Evolutionary conservation across 1,284 basidiomycete species (phyloP), one percentile per base, ranked within the genome.

Genomic region (Naganishia sp.): DNA sequence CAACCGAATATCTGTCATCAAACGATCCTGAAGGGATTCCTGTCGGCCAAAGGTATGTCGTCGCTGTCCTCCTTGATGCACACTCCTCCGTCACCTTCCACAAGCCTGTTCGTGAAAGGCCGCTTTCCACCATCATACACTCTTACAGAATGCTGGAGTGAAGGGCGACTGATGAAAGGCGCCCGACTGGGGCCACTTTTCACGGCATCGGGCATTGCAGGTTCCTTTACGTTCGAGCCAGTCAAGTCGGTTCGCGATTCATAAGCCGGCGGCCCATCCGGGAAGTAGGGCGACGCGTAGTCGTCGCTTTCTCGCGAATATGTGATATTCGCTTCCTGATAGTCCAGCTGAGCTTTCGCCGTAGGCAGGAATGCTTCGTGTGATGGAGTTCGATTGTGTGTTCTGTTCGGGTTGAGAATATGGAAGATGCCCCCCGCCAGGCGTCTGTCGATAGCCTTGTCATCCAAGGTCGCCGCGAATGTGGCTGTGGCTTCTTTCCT

Each of bases 401-500:
- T 32, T 18, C 46, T 58, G 43, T 46, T 31, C 23, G 55, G 50
- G 45, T 66, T 60, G 35, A 66, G 51, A n/a, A 66, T 53, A n/a
- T 60, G 56, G 28, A 66, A 66, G 17, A 66, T 35, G 11, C 56
- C 56, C 6, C 62, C 63, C 32, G 68, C 66, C 45, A 72, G 47
- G 25, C 67, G 50, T 15, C 73, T 69, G 25, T 66, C 51, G 11
- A 76, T 71, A 10, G 69, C 65, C 13, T 56, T 67, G 18, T 73
- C 72, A 55, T 76, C 75, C 53, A 78, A 45, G 10, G 70, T 70
- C 13, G 72, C 65, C 3, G 69, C 75, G 54, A 79, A 80, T n/a
- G 71, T 69, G 18, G 65, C 60, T 0, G 77, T 77, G 0, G 71
- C 74, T 31, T 72, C 65, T 1, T 75, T 66, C 13, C 74, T 77